Base-by-base conservation (phyloP, 2,329 filamentous ascomycete species). In the Pestalotiopsis sp. region DNA sequence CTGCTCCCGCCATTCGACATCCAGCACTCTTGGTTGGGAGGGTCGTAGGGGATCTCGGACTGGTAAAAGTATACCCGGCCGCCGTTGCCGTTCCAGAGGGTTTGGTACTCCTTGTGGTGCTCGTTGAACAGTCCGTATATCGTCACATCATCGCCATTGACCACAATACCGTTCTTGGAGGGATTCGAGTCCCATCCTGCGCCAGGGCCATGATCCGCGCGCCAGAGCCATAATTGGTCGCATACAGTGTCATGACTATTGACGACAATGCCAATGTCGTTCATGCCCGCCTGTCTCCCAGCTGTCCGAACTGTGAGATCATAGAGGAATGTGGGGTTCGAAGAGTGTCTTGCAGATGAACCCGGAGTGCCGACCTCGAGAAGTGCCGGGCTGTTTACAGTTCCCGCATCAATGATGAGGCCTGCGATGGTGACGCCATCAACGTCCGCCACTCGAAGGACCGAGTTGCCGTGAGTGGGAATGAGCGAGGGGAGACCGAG, bases 101-200 rank as follows among this genome's bases (percentile, higher is more conserved):
- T 79, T 65, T 79, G 77, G 65, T 78, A 75, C 25, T 76, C 74
- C 64, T 76, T 71, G 57, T 79, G 77, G 67, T 79, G 77, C 70
- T 79, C 77, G 63, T 78, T 79, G 70, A 79, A 79, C 14, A 79
- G 70, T 4, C 77, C 77, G 58, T 78, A 79, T 31, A 77, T 74
- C 5, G 71, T 76, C 23, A 77, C 76, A 59, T 76, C 67, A 41
- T 77, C 70, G 6, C 77, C 76, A 66, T 77, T 75, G n/a, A 79
- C 70, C 25, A 78, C 74, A 7, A 78, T 64, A 13, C 77, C 77
- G 68, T 77, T 73, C 66, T 69, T 74, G 6, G 76, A 78, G 9
- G 74, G 76, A 62, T 79, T 79, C 45, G 64, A 69, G 23, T 76
- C 71, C 77, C 77, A 78, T 6, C 71, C 72, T 0, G 74, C 74